These are phyloP conservation scores for Hordeum marinum DNA, from an alignment of 176 grass and related monocot genomes.

Conservation along the genomic window DNA sequence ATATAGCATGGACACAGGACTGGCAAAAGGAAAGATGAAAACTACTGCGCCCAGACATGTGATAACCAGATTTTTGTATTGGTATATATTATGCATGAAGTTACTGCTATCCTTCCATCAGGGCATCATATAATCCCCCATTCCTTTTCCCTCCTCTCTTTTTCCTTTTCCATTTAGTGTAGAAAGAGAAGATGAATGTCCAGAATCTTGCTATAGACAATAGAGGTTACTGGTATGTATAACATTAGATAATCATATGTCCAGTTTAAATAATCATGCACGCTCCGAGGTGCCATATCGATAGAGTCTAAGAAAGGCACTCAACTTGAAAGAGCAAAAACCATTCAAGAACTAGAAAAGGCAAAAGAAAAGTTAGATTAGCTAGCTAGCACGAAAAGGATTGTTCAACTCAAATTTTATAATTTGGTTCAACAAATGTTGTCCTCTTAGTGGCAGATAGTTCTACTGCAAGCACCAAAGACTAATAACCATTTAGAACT, in stretches of 20 bases:
- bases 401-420: not conserved
- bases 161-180: not conserved
- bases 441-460: not conserved
- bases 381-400: not conserved
- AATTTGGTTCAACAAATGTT: not conserved
- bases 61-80: not conserved
- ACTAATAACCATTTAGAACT: not conserved
- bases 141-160: not conserved
- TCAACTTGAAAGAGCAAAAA: conserved; percentile 10
- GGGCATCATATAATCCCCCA: not conserved
- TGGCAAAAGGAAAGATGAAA: not conserved
- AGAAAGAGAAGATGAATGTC: not conserved
- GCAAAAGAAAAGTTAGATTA: not conserved
- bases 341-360: not conserved
- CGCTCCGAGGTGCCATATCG: not conserved
- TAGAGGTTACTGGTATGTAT: not conserved
- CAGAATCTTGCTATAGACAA: not conserved
- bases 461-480: not conserved
- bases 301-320: not conserved
- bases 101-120: not conserved
- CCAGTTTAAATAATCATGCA: not conserved
- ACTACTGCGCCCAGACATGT: not conserved
- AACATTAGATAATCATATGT: not conserved
- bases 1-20: not conserved
- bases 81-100: conserved; percentile 1